Conservation (phyloP, 495 filamentous ascomycete genomes). For the Rhizodiscina lignyota region DNA sequence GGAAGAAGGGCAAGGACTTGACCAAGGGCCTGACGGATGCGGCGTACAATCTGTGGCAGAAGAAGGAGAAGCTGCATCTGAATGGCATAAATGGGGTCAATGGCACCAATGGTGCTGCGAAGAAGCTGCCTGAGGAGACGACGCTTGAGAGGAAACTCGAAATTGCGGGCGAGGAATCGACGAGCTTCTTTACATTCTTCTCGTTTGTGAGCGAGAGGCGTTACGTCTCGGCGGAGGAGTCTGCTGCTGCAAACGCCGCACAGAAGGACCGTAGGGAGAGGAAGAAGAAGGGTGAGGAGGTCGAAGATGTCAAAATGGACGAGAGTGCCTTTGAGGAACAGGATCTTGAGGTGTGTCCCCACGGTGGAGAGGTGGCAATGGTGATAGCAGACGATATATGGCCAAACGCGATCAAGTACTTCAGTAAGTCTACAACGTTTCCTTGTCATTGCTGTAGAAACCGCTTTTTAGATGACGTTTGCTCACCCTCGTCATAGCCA, state of each 20-base stretch:
- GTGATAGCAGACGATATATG: slow-evolving; percentile 72
- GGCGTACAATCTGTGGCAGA: slow-evolving; percentile 48
- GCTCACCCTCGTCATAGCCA: slow-evolving; percentile 25
- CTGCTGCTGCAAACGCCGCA: slow-evolving; percentile 35
- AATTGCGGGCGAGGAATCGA: slow-evolving; percentile 34
- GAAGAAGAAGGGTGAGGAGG: slow-evolving; percentile 35
- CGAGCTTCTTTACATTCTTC: slow-evolving; percentile 82
- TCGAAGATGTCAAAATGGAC: slow-evolving; percentile 35
- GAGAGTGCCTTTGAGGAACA: slow-evolving; percentile 37
- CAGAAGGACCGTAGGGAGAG: slow-evolving; percentile 41
- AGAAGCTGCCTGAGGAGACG: slow-evolving; percentile 30
- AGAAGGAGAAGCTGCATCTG: slow-evolving; percentile 36
- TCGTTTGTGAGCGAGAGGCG: slow-evolving; percentile 44
- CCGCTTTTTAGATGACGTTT: too few relatives aligned
- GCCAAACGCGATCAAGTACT: slow-evolving; percentile 76
- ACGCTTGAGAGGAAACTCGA: slow-evolving; percentile 39
- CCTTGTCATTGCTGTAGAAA: background rate
- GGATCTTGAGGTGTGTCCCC: slow-evolving; percentile 61
- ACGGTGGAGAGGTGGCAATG: slow-evolving; percentile 65
- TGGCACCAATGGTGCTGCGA: slow-evolving; percentile 6
- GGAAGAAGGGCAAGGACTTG: slow-evolving; percentile 73
- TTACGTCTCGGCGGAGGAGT: slow-evolving; percentile 53
- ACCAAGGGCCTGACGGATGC: slow-evolving; percentile 64
- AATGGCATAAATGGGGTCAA: slow-evolving; percentile 6
- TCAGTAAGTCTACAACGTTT: slow-evolving; percentile 45